Percentiles rank a stretch among this genome's conserved stretches.
phyloP scores from a whole-genome alignment of 2,329 filamentous ascomycete genomes.

The Macroventuria anomochaeta region DNA sequence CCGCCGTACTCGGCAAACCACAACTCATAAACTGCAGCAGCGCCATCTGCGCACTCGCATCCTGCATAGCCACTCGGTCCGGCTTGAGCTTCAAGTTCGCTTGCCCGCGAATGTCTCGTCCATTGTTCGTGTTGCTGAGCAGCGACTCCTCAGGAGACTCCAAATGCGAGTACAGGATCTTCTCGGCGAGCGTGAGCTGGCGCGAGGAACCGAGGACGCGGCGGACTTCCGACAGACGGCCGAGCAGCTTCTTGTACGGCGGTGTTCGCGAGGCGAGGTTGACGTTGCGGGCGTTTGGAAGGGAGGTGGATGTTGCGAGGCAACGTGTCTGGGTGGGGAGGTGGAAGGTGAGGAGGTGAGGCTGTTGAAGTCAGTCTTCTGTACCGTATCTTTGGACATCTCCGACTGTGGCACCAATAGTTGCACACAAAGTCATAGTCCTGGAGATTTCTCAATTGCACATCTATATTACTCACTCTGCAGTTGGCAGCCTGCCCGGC shows the following conservation, averaged over 20 bases:
- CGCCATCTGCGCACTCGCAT: constrained; percentile 98
- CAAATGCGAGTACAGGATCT: constrained; percentile 96
- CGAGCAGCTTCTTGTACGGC: constrained; percentile 82
- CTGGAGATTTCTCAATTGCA: constrained; percentile 4
- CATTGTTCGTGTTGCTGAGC: constrained; percentile 81
- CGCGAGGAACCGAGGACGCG: constrained; percentile 70
- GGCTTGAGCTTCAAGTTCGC: constrained; percentile 97
- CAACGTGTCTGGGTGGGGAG: constrained; percentile 28
- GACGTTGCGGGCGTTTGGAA: constrained; percentile 34
- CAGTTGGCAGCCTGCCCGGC: constrained; percentile 39
- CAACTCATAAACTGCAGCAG: constrained; percentile 98
- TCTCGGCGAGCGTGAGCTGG: constrained; percentile 87
- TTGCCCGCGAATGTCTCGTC: constrained; percentile 79
- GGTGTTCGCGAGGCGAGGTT: constrained; percentile 66
- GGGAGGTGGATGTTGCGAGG: constrained; percentile 43
- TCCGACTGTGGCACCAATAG: background rate
- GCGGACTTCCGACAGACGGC: constrained; percentile 76
- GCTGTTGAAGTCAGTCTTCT: constrained; percentile 28
- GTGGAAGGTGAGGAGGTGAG: constrained; percentile 31
- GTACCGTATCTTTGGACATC: background rate
- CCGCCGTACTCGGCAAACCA: constrained; percentile 83
- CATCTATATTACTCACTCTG: constrained; percentile 34
- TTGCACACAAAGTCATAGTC: background rate
- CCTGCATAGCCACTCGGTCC: constrained; percentile 98
- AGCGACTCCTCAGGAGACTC: constrained; percentile 89